Percentiles rank a stretch among this genome's conserved stretches.
Conservation (phyloP, 495 filamentous ascomycete species). For the Daldinia caldariorum region DNA sequence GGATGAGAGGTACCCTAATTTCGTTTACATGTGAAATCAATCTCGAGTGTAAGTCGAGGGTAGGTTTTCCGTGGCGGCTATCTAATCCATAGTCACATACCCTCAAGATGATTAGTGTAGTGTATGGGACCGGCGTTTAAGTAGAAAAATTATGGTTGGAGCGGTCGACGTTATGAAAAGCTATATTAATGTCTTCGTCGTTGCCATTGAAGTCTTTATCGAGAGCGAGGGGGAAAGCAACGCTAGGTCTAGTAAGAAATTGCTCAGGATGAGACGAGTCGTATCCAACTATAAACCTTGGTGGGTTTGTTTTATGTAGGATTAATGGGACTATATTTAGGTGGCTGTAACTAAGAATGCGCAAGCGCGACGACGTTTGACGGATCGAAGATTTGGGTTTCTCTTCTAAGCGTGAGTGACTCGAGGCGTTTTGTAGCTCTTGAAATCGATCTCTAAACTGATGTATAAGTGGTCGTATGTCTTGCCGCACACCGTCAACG, state of each 20-base stretch:
- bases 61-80: background rate
- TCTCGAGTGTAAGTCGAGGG: background rate
- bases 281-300: slow-evolving; percentile 28
- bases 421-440: slow-evolving; percentile 8
- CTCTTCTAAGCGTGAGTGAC: background rate
- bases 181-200: slow-evolving; percentile 27
- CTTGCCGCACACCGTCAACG: background rate
- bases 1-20: background rate
- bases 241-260: slow-evolving; percentile 12
- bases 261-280: slow-evolving; percentile 18
- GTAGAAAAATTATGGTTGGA: background rate
- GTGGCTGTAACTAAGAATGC: slow-evolving; percentile 21
- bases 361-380: slow-evolving; percentile 16
- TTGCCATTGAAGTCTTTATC: slow-evolving; percentile 27
- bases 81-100: background rate
- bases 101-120: background rate
- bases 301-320: slow-evolving; percentile 14
- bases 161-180: slow-evolving; percentile 6
- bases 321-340: slow-evolving; percentile 17
- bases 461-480: slow-evolving; percentile 1
- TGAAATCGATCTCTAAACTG: slow-evolving; percentile 8
- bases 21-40: background rate
- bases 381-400: background rate
- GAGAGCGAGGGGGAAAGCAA: background rate
- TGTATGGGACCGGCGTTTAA: background rate